A percentile compares a stretch with the other conserved stretches of the same genome.
Evolutionary conservation across 371 early-diverging fungal species (phyloP).

Genomic region (Phascolomyces articulosus): DNA sequence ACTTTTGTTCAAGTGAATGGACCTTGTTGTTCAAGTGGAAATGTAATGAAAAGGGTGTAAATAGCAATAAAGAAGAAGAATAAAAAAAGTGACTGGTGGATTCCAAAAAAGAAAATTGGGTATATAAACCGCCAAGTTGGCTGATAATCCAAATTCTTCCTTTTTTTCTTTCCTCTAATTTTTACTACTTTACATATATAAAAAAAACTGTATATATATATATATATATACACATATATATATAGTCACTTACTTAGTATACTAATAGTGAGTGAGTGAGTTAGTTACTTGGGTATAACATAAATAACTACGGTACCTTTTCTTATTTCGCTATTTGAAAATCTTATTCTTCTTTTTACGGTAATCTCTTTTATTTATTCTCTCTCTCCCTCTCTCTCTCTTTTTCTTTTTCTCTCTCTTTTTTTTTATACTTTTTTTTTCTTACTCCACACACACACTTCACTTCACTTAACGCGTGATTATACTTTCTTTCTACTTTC

Average conservation of each 20-base stretch:
- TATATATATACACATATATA: too few relatives aligned
- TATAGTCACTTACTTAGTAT: too few relatives aligned
- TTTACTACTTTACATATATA: not conserved
- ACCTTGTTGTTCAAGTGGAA: not conserved
- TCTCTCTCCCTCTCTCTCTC: not conserved
- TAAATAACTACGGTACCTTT: too few relatives aligned
- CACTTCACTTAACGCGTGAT: not conserved
- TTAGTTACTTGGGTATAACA: too few relatives aligned
- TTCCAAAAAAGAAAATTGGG: not conserved
- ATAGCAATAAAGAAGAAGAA: not conserved
- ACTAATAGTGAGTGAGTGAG: too few relatives aligned
- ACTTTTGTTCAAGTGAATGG: too few relatives aligned
- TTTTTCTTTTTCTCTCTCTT: not conserved
- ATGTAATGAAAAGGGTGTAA: not conserved
- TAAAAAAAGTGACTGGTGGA: not conserved
- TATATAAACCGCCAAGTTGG: not conserved
- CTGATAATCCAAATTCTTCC: not conserved
- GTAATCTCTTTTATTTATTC: not conserved
- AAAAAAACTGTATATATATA: too few relatives aligned
- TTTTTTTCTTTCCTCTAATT: not conserved
- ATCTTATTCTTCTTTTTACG: not conserved
- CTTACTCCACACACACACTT: not conserved
- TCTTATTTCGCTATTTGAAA: too few relatives aligned
- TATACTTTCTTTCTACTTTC: not conserved
- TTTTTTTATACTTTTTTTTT: conserved; percentile 4